Percentiles rank a stretch among this genome's conserved stretches.
phyloP scores from a whole-genome alignment of 2,329 filamentous ascomycete species.

The Fusarium anthophilum region DNA sequence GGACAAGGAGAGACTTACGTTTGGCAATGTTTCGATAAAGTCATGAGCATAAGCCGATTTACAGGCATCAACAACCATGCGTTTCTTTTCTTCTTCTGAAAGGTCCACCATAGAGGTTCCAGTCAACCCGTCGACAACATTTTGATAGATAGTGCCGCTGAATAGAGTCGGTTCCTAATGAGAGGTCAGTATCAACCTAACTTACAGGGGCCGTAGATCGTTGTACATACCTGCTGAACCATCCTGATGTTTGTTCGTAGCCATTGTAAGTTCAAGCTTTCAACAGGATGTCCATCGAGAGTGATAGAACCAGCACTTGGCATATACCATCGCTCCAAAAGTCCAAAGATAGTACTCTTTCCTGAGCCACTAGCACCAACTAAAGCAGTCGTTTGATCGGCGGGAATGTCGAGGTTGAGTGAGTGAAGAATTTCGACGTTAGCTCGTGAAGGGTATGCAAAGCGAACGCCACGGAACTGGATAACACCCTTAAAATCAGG shows the following conservation, averaged over 20 bases:
- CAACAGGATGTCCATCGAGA: slow-evolving; percentile 55
- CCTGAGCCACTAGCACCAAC: slow-evolving; percentile 68
- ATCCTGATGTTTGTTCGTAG: slow-evolving; percentile 62
- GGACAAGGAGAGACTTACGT: background rate
- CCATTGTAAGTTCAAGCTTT: slow-evolving; percentile 60
- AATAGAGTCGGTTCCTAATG: slow-evolving; percentile 63
- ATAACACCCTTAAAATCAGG: slow-evolving; percentile 55
- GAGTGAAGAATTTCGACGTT: slow-evolving; percentile 56
- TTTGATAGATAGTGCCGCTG: slow-evolving; percentile 62
- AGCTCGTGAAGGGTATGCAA: slow-evolving; percentile 67
- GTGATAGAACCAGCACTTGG: slow-evolving; percentile 55
- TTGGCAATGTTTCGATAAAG: slow-evolving; percentile 60
- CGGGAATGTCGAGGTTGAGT: slow-evolving; percentile 55
- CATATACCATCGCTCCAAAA: slow-evolving; percentile 70
- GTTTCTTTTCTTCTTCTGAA: slow-evolving; percentile 54
- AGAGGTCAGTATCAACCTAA: background rate
- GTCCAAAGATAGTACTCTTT: slow-evolving; percentile 66
- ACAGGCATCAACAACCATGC: slow-evolving; percentile 58
- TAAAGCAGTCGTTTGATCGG: slow-evolving; percentile 61
- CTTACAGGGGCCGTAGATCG: accelerated
- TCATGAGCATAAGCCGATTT: slow-evolving; percentile 62
- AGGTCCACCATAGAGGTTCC: slow-evolving; percentile 49
- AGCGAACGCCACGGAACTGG: slow-evolving; percentile 57
- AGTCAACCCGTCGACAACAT: slow-evolving; percentile 59
- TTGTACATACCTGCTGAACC: slow-evolving; percentile 53